These are phyloP conservation scores for Prunus campanulata DNA, from an alignment of 306 rosid genomes.

Conservation along the genomic window DNA sequence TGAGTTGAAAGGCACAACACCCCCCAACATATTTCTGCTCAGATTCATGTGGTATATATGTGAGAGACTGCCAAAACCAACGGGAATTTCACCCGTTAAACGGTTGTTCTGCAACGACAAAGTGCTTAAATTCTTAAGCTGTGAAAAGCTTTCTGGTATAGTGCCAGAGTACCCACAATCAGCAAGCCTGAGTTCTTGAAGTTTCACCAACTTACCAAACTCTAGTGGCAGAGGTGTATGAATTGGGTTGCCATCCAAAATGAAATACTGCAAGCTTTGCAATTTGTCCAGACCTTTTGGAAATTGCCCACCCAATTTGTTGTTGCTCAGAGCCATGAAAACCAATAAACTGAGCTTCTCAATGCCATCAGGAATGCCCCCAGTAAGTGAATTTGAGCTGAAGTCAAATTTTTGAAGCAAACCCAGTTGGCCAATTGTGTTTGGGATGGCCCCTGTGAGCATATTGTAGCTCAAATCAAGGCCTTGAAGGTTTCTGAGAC, in stretches of 20 bases:
- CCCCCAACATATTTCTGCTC: constrained; percentile 38
- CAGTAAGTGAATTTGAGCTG: constrained; percentile 46
- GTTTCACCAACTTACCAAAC: constrained; percentile 38
- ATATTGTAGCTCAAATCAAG: constrained; percentile 52
- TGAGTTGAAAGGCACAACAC: constrained; percentile 50
- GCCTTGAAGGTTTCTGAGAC: constrained; percentile 42
- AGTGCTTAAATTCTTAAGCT: constrained; percentile 44
- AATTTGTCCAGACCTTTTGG: constrained; percentile 40
- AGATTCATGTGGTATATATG: constrained; percentile 56
- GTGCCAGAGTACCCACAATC: constrained; percentile 44
- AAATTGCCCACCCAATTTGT: constrained; percentile 29
- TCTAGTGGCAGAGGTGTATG: constrained; percentile 30
- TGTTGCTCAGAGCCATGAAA: constrained; percentile 49
- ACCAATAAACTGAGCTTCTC: constrained; percentile 28
- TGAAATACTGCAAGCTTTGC: constrained; percentile 49
- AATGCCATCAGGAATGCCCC: constrained; percentile 34
- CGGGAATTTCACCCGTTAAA: constrained; percentile 38
- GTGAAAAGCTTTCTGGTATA: constrained; percentile 40
- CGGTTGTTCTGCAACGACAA: constrained; percentile 47
- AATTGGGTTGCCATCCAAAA: constrained; percentile 54
- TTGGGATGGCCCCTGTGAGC: constrained; percentile 42
- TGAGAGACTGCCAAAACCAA: constrained; percentile 33
- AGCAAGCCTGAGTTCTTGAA: constrained; percentile 52
- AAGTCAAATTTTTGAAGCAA: constrained; percentile 52
- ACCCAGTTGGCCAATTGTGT: constrained; percentile 36